Conservation (phyloP, 2,329 filamentous ascomycete genomes). For the Fusarium falciforme region DNA sequence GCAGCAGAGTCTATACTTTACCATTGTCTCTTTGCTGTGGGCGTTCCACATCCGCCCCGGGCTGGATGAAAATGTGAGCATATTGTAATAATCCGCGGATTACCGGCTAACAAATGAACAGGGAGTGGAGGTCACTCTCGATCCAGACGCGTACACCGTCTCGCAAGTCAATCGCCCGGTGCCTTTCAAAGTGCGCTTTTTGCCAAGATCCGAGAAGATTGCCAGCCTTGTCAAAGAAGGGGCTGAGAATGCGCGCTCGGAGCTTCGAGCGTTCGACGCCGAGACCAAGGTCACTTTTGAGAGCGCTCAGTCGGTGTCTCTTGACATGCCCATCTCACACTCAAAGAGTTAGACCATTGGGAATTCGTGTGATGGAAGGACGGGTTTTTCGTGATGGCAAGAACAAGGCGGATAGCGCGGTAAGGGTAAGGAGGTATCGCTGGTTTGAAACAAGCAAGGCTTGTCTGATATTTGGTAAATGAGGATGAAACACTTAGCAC, state of each 20-base stretch:
- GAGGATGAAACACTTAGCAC: too few relatives aligned
- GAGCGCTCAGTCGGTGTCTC: conserved; percentile 12
- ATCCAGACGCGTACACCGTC: neutral
- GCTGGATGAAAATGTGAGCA: conserved; percentile 9
- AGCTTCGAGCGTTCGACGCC: neutral
- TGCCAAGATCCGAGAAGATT: neutral
- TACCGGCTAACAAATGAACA: neutral
- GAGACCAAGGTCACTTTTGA: conserved; percentile 18
- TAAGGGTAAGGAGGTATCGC: too few relatives aligned
- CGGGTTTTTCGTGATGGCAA: too few relatives aligned
- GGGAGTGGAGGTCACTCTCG: neutral
- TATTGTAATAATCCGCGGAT: neutral
- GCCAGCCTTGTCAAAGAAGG: neutral
- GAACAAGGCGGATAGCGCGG: too few relatives aligned
- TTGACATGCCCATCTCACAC: conserved; percentile 13
- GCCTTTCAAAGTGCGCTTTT: conserved; percentile 8
- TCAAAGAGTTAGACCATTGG: neutral
- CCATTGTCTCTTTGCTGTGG: conserved; percentile 8
- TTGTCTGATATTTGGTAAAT: too few relatives aligned
- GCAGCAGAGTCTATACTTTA: conserved; percentile 11
- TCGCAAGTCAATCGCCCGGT: conserved; percentile 2
- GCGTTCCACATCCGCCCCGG: conserved; percentile 13
- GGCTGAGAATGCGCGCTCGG: neutral
- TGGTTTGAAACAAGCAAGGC: too few relatives aligned
- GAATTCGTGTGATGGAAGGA: too few relatives aligned